phyloP scores from a whole-genome alignment of 2,329 filamentous ascomycete species.

The Laburnicola sp. region DNA sequence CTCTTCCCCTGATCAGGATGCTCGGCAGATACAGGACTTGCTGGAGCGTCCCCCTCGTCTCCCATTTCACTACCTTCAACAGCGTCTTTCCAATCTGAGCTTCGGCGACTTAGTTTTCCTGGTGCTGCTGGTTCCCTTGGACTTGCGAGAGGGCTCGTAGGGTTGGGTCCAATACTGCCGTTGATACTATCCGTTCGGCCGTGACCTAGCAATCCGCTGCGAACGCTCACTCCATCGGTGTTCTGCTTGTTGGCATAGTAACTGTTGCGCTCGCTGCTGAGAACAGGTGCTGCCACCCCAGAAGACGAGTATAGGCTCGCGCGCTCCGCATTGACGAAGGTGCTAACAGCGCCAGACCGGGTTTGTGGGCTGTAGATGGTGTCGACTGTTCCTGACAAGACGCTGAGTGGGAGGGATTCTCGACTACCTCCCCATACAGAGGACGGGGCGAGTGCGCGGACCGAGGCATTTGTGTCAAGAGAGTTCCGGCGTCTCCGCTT shows the following conservation, averaged over 20 bases:
- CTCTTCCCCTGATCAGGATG: constrained; percentile 20
- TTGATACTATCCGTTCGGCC: constrained; percentile 79
- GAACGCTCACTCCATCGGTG: constrained; percentile 72
- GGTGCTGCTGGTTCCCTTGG: constrained; percentile 43
- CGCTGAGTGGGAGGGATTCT: constrained; percentile 76
- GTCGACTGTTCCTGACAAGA: constrained; percentile 68
- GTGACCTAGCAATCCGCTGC: constrained; percentile 77
- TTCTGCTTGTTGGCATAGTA: constrained; percentile 66
- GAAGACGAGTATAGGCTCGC: constrained; percentile 80
- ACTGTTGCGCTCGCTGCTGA: constrained; percentile 78
- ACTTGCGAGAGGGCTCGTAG: constrained; percentile 65
- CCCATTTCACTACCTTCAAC: constrained; percentile 34
- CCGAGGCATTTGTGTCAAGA: constrained; percentile 83
- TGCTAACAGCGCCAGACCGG: constrained; percentile 55
- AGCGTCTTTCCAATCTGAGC: constrained; percentile 43
- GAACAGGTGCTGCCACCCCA: constrained; percentile 61
- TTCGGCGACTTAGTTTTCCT: constrained; percentile 36
- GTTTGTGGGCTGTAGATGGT: constrained; percentile 57
- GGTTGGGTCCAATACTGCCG: constrained; percentile 66
- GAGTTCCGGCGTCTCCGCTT: constrained; percentile 76
- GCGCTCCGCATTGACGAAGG: constrained; percentile 64
- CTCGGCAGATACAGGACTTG: constrained; percentile 15
- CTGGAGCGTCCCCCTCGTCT: constrained; percentile 23
- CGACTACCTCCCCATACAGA: constrained; percentile 81
- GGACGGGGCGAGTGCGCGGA: constrained; percentile 79